These are phyloP conservation scores for Pyricularia sp. DNA, from an alignment of 2,329 filamentous ascomycete species.

Conservation along the genomic window DNA sequence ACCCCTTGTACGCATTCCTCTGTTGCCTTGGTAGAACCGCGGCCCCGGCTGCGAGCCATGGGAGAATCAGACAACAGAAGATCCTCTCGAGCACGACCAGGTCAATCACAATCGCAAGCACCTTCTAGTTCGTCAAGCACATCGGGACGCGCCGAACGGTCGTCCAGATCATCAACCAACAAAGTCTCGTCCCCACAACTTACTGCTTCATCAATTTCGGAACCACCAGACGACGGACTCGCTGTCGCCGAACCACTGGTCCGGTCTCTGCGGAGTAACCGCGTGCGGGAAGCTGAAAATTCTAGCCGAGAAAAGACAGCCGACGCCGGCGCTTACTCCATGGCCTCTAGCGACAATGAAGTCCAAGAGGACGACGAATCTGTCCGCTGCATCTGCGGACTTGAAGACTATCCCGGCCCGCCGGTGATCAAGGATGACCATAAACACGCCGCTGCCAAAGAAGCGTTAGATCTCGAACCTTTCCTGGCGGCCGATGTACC, in stretches of 20 bases:
- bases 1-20: conserved; percentile 13
- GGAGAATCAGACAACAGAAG: conserved; percentile 66
- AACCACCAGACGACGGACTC: conserved; percentile 52
- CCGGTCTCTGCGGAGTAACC: conserved; percentile 64
- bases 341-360: conserved; percentile 57
- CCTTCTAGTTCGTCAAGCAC: conserved; percentile 68
- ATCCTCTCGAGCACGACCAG: conserved; percentile 80
- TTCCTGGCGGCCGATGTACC: conserved; percentile 54
- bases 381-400: conserved; percentile 89
- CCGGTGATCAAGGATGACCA: conserved; percentile 44
- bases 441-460: conserved; percentile 38
- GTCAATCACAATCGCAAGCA: conserved; percentile 66
- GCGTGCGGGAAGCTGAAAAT: conserved; percentile 44
- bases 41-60: conserved; percentile 36
- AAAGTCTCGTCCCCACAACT: conserved; percentile 59
- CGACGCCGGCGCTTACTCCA: conserved; percentile 30
- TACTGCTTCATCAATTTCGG: conserved; percentile 65
- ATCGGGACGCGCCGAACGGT: conserved; percentile 67
- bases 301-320: conserved; percentile 43
- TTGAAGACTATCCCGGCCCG: conserved; percentile 88
- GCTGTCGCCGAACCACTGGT: conserved; percentile 55
- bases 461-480: conserved; percentile 47
- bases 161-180: conserved; percentile 63
- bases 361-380: conserved; percentile 85
- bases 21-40: conserved; percentile 19